Conservation (phyloP, 2,329 filamentous ascomycete genomes). For the Penicillium sp. region DNA sequence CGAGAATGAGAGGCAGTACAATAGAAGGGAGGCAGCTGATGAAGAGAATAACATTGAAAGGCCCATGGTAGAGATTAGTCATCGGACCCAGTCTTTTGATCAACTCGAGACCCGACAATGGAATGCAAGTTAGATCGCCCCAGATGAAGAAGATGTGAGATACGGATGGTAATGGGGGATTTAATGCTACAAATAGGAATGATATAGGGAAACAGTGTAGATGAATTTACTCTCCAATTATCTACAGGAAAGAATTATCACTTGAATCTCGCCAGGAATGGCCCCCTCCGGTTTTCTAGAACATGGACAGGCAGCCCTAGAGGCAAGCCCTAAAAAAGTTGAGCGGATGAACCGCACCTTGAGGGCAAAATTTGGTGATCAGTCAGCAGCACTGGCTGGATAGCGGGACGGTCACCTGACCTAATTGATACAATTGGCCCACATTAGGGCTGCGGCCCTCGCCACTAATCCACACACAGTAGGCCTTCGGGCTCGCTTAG, state of each 20-base stretch:
- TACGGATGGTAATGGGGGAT: background rate
- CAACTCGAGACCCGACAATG: slow-evolving; percentile 8
- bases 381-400: slow-evolving; percentile 1
- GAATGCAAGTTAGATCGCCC: background rate
- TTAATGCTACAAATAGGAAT: background rate
- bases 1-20: background rate
- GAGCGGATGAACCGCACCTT: slow-evolving; percentile 1
- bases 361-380: slow-evolving; percentile 2
- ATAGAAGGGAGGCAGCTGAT: background rate
- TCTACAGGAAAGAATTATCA: background rate
- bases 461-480: slow-evolving; percentile 37
- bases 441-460: slow-evolving; percentile 43
- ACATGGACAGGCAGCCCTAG: slow-evolving; percentile 20
- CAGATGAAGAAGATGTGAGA: background rate
- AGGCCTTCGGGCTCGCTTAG: slow-evolving; percentile 40
- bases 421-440: slow-evolving; percentile 23
- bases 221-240: background rate
- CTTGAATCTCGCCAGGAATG: background rate
- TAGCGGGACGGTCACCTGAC: background rate
- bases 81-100: slow-evolving; percentile 24
- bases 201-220: background rate
- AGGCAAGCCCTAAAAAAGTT: slow-evolving; percentile 18
- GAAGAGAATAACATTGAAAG: slow-evolving; percentile 9
- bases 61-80: slow-evolving; percentile 20
- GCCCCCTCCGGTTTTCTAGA: slow-evolving; percentile 14